Evolutionary conservation across 345 rosid species (phyloP).

Genomic region (Cochlearia excelsa): DNA sequence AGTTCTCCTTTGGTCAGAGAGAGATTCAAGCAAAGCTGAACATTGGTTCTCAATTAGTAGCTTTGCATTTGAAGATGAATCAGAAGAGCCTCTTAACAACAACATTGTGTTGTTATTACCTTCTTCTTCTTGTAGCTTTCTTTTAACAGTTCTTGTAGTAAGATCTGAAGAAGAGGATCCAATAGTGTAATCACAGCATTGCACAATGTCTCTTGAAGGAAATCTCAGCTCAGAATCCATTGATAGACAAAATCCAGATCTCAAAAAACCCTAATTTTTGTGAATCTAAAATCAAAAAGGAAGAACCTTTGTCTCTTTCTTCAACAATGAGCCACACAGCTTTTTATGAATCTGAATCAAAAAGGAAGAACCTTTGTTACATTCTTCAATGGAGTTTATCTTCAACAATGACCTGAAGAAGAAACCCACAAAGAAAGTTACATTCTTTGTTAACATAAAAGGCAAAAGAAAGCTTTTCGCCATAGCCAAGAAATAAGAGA

Average conservation of each 20-base stretch:
- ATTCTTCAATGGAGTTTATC: conserved; percentile 6
- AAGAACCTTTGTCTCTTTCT: conserved; percentile 16
- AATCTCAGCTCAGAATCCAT: conserved; percentile 57
- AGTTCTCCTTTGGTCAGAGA: conserved; percentile 54
- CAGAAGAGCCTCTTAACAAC: conserved; percentile 45
- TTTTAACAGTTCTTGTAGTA: conserved; percentile 33
- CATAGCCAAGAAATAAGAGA: conserved; percentile 4
- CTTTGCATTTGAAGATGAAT: conserved; percentile 48
- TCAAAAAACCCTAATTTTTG: conserved; percentile 19
- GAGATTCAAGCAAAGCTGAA: conserved; percentile 58
- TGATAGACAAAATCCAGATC: conserved; percentile 29
- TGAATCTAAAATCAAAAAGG: too few species aligned
- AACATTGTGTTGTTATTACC: conserved; percentile 32
- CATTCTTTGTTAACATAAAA: not conserved
- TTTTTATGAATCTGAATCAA: too few species aligned
- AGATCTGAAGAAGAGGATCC: not conserved
- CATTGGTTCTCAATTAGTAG: conserved; percentile 69
- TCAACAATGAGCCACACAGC: too few species aligned
- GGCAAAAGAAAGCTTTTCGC: conserved; percentile 6
- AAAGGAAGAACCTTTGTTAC: conserved; percentile 14
- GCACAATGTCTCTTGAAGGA: conserved; percentile 40
- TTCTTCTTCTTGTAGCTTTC: conserved; percentile 33
- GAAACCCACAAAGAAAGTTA: not conserved
- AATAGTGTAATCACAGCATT: conserved; percentile 37
- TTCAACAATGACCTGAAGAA: conserved; percentile 19